Evolutionary conservation across 345 rosid species (phyloP), one percentile per base, ranked within the genome.

Genomic region (Populus simonii): DNA sequence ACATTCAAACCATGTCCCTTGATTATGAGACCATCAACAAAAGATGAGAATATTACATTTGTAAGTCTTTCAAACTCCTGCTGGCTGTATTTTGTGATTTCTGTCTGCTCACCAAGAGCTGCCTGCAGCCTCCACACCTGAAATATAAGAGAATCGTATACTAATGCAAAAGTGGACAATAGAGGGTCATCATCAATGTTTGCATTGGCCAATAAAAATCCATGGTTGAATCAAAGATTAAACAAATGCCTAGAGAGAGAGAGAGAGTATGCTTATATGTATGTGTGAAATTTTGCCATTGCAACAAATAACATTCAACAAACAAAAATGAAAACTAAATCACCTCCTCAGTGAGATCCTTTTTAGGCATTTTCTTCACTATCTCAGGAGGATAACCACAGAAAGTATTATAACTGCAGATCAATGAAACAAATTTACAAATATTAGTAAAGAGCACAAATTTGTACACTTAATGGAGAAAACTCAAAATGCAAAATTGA

Each of bases 81-180:
- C 85, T 90, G 97, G 83, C 97, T 93, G 79, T 84, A 92, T 79
- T 88, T 92, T 23, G 93, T 92, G 76, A 93, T 93, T 86, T 93
- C 98, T 27, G 92, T 86, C 84, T 93, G 99, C 89, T 93, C 98
- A 41, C 99, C 97, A 41, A 96, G 92, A 81, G 96, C 99, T 73
- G 97, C 98, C 81, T 96, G 98, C 75, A 96, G 99, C 83, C 97
- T 91, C 99, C 98, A 93, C 13, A 96, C 97, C 99, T 95, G 84
- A 74, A 66, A 18, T 22, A 11, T 25, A 68, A 77, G 22, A 76
- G 63, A 59, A 29, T 6, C 33, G 11, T 16, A 55, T 31, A 59
- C 10, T 55, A 63, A 49, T 23, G 11, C 20, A 51, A 59, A 45
- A 63, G 36, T 36, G 55, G 17, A 13, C 68, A 67, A 7, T 18